A percentile compares a stretch with the other conserved stretches of the same genome.
Conservation (phyloP, 768 basidiomycete species). For the Gymnopilus dilepis region DNA sequence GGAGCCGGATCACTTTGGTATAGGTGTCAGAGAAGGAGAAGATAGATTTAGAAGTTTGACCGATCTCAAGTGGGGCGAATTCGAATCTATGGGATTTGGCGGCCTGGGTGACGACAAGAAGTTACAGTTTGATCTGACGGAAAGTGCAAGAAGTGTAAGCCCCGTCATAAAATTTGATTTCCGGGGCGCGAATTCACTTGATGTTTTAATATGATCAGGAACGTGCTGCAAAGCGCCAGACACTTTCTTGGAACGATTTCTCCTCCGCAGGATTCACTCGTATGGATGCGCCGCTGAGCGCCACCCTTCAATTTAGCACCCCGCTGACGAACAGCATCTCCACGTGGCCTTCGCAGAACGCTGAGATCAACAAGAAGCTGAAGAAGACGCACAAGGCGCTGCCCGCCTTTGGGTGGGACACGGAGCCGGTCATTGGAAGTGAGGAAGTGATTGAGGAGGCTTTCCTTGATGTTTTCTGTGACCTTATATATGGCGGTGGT, state of each 20-base stretch:
- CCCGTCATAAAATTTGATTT: constrained; percentile 5
- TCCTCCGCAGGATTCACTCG: constrained; percentile 83
- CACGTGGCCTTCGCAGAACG: constrained; percentile 76
- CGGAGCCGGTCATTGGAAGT: constrained; percentile 75
- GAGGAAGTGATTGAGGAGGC: constrained; percentile 90
- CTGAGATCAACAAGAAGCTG: constrained; percentile 76
- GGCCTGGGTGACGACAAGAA: constrained; percentile 65
- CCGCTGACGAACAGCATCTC: constrained; percentile 55
- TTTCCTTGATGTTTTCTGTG: constrained; percentile 88
- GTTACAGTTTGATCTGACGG: constrained; percentile 91
- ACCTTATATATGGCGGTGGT: constrained; percentile 79
- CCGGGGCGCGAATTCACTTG: neutral
- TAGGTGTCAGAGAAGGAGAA: constrained; percentile 51
- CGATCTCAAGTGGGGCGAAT: constrained; percentile 91
- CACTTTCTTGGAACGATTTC: constrained; percentile 92
- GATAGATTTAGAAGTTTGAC: constrained; percentile 82
- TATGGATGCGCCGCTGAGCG: constrained; percentile 72
- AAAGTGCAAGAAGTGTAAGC: constrained; percentile 73
- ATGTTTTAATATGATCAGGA: constrained; percentile 44
- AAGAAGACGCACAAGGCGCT: constrained; percentile 84
- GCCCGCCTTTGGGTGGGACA: constrained; percentile 93
- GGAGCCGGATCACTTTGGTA: constrained; percentile 44
- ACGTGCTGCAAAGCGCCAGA: constrained; percentile 74
- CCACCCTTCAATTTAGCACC: constrained; percentile 81
- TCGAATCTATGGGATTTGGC: constrained; percentile 84